Percentiles rank a stretch among this genome's conserved stretches.
These are phyloP conservation scores for Paecilomyces fulvus DNA, from an alignment of 2,329 filamentous ascomycete genomes.

Conservation along the genomic window DNA sequence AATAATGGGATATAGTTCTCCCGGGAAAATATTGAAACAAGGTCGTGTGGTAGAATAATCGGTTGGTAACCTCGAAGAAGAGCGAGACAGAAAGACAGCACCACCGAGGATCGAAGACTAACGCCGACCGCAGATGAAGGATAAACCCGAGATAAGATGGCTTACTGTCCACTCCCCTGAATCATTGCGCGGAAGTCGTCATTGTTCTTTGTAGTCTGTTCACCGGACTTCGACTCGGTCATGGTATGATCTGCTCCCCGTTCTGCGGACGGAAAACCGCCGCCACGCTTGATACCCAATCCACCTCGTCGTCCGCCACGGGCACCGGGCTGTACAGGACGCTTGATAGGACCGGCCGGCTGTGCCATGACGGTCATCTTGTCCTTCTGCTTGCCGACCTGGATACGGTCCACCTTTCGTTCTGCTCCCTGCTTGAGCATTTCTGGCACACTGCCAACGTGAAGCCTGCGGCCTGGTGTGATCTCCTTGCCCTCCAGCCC, in stretches of 20 bases:
- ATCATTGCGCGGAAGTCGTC: slow-evolving; percentile 51
- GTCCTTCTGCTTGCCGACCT: slow-evolving; percentile 31
- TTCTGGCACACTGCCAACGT: slow-evolving; percentile 45
- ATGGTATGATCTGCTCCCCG: slow-evolving; percentile 7
- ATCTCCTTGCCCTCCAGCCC: slow-evolving; percentile 41
- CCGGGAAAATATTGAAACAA: not conserved
- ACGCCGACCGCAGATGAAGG: slow-evolving; percentile 5
- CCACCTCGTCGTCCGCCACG: slow-evolving; percentile 40
- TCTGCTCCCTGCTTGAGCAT: slow-evolving; percentile 37
- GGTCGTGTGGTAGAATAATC: not conserved
- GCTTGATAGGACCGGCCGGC: slow-evolving; percentile 30
- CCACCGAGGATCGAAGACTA: slow-evolving; percentile 14
- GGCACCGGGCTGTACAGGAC: slow-evolving; percentile 37
- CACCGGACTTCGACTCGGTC: slow-evolving; percentile 6
- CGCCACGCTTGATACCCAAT: slow-evolving; percentile 41
- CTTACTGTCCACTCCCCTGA: slow-evolving; percentile 27
- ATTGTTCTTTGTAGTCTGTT: slow-evolving; percentile 44
- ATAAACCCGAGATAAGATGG: slow-evolving; percentile 7
- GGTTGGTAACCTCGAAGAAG: not conserved
- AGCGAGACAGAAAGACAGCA: slow-evolving; percentile 2
- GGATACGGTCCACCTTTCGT: slow-evolving; percentile 31
- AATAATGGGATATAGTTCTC: not conserved
- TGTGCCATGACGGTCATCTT: slow-evolving; percentile 21
- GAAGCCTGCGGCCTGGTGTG: slow-evolving; percentile 31
- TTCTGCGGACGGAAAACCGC: slow-evolving; percentile 7